Percentiles rank a stretch among this genome's conserved stretches.
Evolutionary conservation across 75 land plant species (phyloP).

Genomic region (Selaginella moellendorffii): DNA sequence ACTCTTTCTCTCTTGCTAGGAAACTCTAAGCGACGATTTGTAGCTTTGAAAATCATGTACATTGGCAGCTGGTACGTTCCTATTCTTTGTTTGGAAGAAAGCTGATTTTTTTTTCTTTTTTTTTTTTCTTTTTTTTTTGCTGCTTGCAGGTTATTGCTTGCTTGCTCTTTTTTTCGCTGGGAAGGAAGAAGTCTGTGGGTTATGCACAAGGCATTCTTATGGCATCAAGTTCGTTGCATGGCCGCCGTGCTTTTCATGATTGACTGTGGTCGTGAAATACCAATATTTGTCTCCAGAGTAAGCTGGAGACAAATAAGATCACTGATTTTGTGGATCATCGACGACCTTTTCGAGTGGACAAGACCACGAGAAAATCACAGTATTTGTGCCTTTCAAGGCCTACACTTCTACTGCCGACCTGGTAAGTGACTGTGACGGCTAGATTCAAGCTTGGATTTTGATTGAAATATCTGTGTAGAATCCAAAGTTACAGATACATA

Average conservation of each 20-base stretch:
- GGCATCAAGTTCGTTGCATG: constrained; percentile 98
- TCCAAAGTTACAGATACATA: not conserved
- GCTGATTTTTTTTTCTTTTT: constrained; percentile 2
- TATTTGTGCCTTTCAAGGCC: constrained; percentile 73
- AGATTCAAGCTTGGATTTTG: not conserved
- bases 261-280: constrained; percentile 65
- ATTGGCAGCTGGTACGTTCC: no score
- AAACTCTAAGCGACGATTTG: constrained; percentile 29
- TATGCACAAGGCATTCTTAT: constrained; percentile 68
- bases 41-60: constrained; percentile 64
- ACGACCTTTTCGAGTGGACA: constrained; percentile 44
- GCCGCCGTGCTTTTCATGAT: constrained; percentile 91
- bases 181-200: constrained; percentile 47
- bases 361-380: constrained; percentile 58
- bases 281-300: constrained; percentile 26
- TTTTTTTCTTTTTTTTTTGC: constrained; percentile 23
- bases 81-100: no score
- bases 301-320: not conserved
- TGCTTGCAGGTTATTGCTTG: constrained; percentile 9
- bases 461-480: not conserved
- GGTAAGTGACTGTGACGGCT: constrained; percentile 27
- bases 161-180: not conserved
- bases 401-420: constrained; percentile 51
- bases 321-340: constrained; percentile 38
- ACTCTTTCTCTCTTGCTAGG: no score